Conservation (phyloP, 2,329 filamentous ascomycete species). For the Xylaria digitata region DNA sequence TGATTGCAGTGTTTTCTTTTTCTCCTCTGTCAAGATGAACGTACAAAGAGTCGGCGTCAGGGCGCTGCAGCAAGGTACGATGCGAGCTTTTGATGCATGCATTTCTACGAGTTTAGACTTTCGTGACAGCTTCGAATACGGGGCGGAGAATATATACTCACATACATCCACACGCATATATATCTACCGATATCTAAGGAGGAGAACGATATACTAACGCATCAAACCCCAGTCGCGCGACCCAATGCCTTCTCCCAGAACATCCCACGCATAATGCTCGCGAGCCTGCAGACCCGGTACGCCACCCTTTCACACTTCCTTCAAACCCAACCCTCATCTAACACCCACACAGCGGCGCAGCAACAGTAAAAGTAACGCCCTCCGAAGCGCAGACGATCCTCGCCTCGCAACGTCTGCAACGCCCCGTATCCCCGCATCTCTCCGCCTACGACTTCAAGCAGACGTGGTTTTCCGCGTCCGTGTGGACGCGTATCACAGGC, state of each 20-base stretch:
- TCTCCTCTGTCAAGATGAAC: conserved; percentile 58
- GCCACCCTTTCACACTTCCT: conserved; percentile 28
- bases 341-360: conserved; percentile 58
- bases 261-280: conserved; percentile 59
- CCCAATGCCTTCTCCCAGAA: conserved; percentile 60
- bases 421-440: conserved; percentile 87
- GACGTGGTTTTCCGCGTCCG: conserved; percentile 80
- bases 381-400: conserved; percentile 73
- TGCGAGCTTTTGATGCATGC: conserved; percentile 40
- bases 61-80: conserved; percentile 68
- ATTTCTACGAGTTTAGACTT: background rate
- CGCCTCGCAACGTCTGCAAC: conserved; percentile 80
- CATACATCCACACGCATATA: no score
- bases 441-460: conserved; percentile 87
- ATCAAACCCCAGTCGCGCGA: conserved; percentile 54
- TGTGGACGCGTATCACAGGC: conserved; percentile 87
- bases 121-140: no score
- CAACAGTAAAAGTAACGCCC: conserved; percentile 68
- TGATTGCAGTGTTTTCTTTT: background rate
- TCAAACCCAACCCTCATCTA: background rate
- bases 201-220: conserved; percentile 34
- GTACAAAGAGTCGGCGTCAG: conserved; percentile 68
- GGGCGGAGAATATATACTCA: no score
- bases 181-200: no score
- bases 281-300: conserved; percentile 62